Percentiles rank a stretch among this genome's conserved stretches.
Conservation (phyloP, 208 protist genomes). For the Leishmania amazonensis region DNA sequence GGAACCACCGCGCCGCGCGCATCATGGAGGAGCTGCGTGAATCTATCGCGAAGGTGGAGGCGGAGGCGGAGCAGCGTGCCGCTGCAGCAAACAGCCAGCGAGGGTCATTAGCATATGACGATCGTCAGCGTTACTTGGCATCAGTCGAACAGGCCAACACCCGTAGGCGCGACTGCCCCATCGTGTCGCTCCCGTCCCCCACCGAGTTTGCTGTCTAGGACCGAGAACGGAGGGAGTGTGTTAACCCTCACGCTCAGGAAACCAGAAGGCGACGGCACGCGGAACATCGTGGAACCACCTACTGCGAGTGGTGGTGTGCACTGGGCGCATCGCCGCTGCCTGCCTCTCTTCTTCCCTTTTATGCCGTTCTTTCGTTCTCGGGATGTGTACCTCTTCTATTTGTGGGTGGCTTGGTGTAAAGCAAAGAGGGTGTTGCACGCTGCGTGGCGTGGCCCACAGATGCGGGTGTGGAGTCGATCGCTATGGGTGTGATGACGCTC, state of each 20-base stretch:
- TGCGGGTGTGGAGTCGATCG: background rate
- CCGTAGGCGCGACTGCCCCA: too few species aligned
- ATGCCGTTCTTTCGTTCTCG: background rate
- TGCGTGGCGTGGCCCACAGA: background rate
- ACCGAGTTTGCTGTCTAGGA: conserved; percentile 27
- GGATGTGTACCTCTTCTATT: background rate
- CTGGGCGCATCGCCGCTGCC: background rate
- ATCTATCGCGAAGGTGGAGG: conserved; percentile 31
- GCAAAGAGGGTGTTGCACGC: background rate
- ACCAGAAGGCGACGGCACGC: background rate
- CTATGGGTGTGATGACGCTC: background rate
- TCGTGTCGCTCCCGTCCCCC: conserved; percentile 20
- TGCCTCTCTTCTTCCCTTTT: background rate
- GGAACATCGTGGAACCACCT: background rate
- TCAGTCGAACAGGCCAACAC: background rate
- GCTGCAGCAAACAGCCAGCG: background rate
- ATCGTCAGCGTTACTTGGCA: conserved; percentile 2
- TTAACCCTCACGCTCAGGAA: background rate
- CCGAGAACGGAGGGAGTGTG: background rate
- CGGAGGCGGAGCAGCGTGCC: conserved; percentile 2
- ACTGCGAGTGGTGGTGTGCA: background rate
- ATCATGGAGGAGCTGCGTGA: conserved; percentile 71
- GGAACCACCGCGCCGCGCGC: conserved; percentile 74
- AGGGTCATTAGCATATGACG: background rate
- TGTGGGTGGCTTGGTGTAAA: background rate